Evolutionary conservation across 768 basidiomycete species (phyloP), one percentile per base, ranked within the genome.

Genomic region (Inosperma sp.): DNA sequence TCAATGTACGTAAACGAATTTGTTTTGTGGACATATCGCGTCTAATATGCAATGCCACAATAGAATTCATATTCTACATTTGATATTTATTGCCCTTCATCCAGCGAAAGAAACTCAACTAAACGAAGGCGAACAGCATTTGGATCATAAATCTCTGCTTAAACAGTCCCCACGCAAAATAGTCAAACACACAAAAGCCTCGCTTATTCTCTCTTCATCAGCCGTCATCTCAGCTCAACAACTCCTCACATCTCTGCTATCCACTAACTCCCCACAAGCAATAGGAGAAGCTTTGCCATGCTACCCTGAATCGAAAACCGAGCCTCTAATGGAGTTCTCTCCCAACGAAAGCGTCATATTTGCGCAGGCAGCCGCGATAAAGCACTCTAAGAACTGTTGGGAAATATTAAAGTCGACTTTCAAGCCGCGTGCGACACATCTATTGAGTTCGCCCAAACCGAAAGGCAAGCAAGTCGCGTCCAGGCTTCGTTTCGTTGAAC

Each of bases 1-100:
- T 76, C 78, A 9, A 59, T 69, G 87, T 86, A 63, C 62, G 84
- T 69, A 22, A 44, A 30, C 29, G 19, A 41, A 40, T 14, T 21
- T 34, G 35, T 8, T 25, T 47, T 40, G 26, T 47, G 17, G 23
- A 39, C 16, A 49, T 26, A 42, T 34, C 41, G 22, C 46, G 49
- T 52, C 59, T 29, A 55, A 52, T 31, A 33, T 49, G 12, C 45
- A 13, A 25, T 3, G 29, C n/a, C 16, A 7, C 48, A 9, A 27
- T 49, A 86, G 84, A 17, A 69, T 77, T 22, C 86, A 86, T 57
- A 65, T 89, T 40, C 75, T 83, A 30, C 84, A 86, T 48, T 69
- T 87, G 12, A 65, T 88, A 21, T 89, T 81, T 62, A 80, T 88
- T 29, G 74, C 83, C n/a, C 72, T 89, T 17, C 84, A 83, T 56